Percentiles rank a stretch among this genome's conserved stretches.
Evolutionary conservation across 345 rosid genomes (phyloP).

Genomic region (Sapria himalayana): DNA sequence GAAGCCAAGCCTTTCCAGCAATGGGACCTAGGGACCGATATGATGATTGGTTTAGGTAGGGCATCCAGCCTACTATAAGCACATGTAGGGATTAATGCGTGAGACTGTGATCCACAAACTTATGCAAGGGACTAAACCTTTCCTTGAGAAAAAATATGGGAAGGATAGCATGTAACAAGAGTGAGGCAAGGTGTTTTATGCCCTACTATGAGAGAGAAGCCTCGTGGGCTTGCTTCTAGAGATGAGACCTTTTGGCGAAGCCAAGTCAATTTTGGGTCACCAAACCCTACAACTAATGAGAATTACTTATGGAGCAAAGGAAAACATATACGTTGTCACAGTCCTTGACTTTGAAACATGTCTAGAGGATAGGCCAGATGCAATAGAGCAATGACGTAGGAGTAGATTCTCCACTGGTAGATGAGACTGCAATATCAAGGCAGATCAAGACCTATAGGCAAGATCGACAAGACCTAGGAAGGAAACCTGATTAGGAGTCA

Average conservation of each 20-base stretch:
- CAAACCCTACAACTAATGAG: conserved; percentile 9
- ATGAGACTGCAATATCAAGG: too few relatives aligned
- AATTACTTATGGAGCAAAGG: conserved; percentile 7
- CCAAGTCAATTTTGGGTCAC: conserved; percentile 2
- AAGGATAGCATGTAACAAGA: conserved; percentile 5
- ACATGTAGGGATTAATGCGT: conserved; percentile 6
- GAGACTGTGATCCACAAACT: conserved; percentile 8
- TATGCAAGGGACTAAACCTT: too few relatives aligned
- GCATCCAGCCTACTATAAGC: conserved; percentile 5
- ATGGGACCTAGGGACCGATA: conserved; percentile 1
- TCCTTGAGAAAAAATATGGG: conserved; percentile 2
- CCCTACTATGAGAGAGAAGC: conserved; percentile 4
- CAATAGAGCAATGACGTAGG: conserved; percentile 5
- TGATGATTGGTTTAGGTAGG: conserved; percentile 8
- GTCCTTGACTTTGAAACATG: neutral
- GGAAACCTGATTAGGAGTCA: too few relatives aligned
- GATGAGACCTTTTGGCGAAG: conserved; percentile 10
- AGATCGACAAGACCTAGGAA: too few relatives aligned
- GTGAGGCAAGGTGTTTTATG: neutral
- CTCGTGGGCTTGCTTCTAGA: conserved; percentile 5
- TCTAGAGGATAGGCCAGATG: conserved; percentile 6
- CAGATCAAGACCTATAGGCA: neutral
- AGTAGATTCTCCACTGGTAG: conserved; percentile 4
- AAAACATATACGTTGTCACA: conserved; percentile 1
- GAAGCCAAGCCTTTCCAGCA: too few relatives aligned